Percentiles rank a stretch among this genome's conserved stretches.
Conservation (phyloP, 1,284 basidiomycete species). For the Cryptococcus sp. region DNA sequence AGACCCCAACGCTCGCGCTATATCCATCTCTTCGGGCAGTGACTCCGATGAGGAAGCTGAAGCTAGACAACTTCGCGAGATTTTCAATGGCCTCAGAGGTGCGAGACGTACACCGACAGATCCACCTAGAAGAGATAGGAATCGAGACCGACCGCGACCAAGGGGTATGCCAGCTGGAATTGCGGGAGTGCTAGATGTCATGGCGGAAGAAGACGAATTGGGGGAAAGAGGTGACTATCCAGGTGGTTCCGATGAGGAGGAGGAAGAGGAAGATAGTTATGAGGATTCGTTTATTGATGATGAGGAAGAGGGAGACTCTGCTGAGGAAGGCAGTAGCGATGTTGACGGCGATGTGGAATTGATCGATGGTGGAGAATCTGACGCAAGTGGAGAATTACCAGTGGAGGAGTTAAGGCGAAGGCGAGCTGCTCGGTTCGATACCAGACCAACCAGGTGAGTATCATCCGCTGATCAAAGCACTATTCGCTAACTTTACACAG, state of each 20-base stretch:
- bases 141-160: neutral
- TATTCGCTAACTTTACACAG: too few species aligned
- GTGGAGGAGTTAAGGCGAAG: neutral
- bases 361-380: neutral
- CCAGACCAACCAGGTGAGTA: neutral
- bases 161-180: neutral
- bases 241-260: neutral
- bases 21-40: too few species aligned
- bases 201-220: constrained; percentile 3
- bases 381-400: neutral
- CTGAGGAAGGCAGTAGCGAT: neutral
- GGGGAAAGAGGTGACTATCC: constrained; percentile 6
- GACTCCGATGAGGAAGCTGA: too few species aligned
- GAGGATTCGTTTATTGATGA: constrained; percentile 10
- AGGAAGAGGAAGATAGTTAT: neutral
- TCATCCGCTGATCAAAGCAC: too few species aligned
- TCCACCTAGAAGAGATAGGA: neutral
- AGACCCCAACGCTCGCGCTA: neutral
- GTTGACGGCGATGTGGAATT: neutral
- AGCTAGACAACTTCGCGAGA: too few species aligned
- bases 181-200: neutral
- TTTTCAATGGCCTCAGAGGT: neutral
- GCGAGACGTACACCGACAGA: neutral
- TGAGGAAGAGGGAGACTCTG: neutral
- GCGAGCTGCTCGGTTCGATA: neutral